These are phyloP conservation scores for Nannizziopsis arthrosporioides DNA, from an alignment of 2,329 filamentous ascomycete species.

Conservation along the genomic window DNA sequence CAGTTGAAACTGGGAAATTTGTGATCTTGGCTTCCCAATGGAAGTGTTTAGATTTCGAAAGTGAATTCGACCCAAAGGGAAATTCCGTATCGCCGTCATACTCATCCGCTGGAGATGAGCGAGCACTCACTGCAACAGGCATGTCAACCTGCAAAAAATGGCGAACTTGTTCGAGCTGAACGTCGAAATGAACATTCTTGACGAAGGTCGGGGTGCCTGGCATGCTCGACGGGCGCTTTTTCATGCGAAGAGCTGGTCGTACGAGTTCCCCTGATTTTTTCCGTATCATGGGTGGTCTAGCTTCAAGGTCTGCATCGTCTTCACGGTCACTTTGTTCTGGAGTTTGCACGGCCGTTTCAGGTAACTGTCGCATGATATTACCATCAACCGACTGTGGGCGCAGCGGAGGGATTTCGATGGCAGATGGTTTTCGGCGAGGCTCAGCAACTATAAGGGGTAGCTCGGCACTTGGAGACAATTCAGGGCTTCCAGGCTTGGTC, in stretches of 20 bases:
- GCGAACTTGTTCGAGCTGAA: constrained; percentile 86
- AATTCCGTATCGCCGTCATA: constrained; percentile 85
- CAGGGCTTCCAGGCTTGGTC: neutral
- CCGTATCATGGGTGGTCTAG: constrained; percentile 82
- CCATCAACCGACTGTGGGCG: constrained; percentile 4
- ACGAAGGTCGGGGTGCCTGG: constrained; percentile 90
- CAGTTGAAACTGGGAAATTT: constrained; percentile 67
- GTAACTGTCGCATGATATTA: constrained; percentile 5
- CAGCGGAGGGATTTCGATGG: neutral
- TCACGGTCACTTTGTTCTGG: constrained; percentile 38
- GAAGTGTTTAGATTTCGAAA: constrained; percentile 37
- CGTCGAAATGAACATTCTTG: constrained; percentile 97
- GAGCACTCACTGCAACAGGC: constrained; percentile 89
- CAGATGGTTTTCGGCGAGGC: constrained; percentile 1
- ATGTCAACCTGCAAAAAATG: constrained; percentile 92
- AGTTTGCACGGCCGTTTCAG: constrained; percentile 21
- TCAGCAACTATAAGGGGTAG: neutral
- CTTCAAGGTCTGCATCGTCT: constrained; percentile 48
- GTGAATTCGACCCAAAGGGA: constrained; percentile 56
- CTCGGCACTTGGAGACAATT: constrained; percentile 5
- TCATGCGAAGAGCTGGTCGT: constrained; percentile 74
- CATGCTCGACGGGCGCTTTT: constrained; percentile 82
- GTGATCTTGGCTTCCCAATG: constrained; percentile 81
- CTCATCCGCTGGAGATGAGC: constrained; percentile 77
- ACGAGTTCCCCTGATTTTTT: constrained; percentile 98